phyloP scores from a whole-genome alignment of 306 rosid genomes.

The Rubus parviflorus region DNA sequence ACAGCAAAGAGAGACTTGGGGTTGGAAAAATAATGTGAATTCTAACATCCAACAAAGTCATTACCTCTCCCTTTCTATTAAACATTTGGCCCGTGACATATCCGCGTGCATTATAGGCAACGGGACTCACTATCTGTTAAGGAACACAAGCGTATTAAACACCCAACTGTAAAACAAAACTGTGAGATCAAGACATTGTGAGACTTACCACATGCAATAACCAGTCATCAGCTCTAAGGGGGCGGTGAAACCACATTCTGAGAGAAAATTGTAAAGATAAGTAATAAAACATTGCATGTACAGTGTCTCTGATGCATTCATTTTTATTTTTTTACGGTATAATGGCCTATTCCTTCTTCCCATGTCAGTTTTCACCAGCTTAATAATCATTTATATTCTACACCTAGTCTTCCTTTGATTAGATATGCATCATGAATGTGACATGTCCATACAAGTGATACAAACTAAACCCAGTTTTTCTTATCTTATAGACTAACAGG shows the following conservation, averaged over 20 bases:
- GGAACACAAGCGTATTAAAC: constrained; percentile 24
- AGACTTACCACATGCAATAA: constrained; percentile 67
- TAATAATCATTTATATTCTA: not conserved
- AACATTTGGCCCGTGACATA: constrained; percentile 74
- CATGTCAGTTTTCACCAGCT: not conserved
- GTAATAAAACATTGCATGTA: not conserved
- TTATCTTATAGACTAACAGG: not conserved
- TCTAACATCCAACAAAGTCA: constrained; percentile 10
- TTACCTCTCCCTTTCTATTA: constrained; percentile 84
- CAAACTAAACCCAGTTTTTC: not conserved
- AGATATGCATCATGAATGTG: not conserved
- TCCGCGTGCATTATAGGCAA: constrained; percentile 65
- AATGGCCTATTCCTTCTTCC: not conserved
- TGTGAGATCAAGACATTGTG: constrained; percentile 4
- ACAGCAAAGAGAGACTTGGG: not conserved
- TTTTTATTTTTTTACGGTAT: not conserved
- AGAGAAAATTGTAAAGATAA: constrained; percentile 23
- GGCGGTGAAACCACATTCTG: constrained; percentile 95
- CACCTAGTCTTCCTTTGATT: not conserved
- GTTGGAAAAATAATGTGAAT: not conserved
- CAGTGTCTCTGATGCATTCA: not conserved
- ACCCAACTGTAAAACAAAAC: not conserved
- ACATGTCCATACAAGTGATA: not conserved
- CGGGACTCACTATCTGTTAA: constrained; percentile 58
- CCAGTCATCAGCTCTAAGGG: constrained; percentile 92